Evolutionary conservation across 1,284 basidiomycete genomes (phyloP), one percentile per base, ranked within the genome.

Genomic region (Marasmius oreades): DNA sequence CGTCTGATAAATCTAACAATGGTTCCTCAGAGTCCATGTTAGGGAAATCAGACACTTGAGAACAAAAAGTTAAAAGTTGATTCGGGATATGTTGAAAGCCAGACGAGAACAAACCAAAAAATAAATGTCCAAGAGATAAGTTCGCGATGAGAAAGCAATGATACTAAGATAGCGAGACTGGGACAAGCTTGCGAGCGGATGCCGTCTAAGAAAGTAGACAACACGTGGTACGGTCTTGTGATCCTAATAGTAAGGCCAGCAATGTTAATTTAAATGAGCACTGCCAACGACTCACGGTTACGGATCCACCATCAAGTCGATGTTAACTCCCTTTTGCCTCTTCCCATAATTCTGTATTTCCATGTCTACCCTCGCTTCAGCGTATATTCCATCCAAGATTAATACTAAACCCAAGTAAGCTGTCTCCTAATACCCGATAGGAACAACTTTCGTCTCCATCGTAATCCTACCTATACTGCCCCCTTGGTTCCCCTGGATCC

Each of bases 1-100:
- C 88, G 70, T 90, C 88, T 47, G 88, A 90, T 62, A 90, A 80
- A 66, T 83, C 79, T 59, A 90, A 78, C 60, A 81, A 78, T 59
- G 80, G 79, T 63, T 80, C 81, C 64, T 82, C 82, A 65, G 77
- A 74, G 64, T 86, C 79, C 83, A 86, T 86, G 63, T 61, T 62
- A 53, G 53, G 53, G 45, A 46, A 53, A n/a, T 24, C 12, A 28
- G 28, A 24, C 16, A 36, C 20, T 18, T 36, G 33, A 16, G 28
- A 31, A 31, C 10, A 31, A 31, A 31, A 31, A 31, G 28, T 31
- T 31, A 31, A 10, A n/a, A n/a, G n/a, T n/a, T n/a, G n/a, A n/a
- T n/a, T n/a, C n/a, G n/a, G n/a, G n/a, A n/a, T n/a, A n/a, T n/a
- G n/a, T n/a, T n/a, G n/a, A n/a, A n/a, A n/a, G n/a, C n/a, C n/a